Conservation (phyloP, 2,329 filamentous ascomycete species). For the Colletotrichum sp. region DNA sequence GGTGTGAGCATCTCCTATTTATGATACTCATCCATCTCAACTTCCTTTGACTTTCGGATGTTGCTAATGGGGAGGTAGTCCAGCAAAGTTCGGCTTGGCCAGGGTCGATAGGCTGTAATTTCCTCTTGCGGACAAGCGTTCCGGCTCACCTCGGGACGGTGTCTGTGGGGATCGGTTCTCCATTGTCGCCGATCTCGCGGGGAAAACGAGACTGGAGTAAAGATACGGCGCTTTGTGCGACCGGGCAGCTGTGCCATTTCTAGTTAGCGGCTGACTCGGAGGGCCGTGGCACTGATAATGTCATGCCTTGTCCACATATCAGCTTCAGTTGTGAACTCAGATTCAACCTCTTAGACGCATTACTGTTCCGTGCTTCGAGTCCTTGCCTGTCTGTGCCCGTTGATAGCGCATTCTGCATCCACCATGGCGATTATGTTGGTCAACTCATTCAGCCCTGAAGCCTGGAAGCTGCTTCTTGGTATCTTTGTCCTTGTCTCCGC, state of each 20-base stretch:
- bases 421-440: background rate
- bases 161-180: constrained; percentile 3
- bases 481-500: constrained; percentile 1
- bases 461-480: background rate
- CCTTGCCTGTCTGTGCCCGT: background rate
- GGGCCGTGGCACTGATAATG: background rate
- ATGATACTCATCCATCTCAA: background rate
- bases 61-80: background rate
- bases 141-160: constrained; percentile 6
- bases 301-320: background rate
- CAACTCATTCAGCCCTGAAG: background rate
- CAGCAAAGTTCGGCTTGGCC: background rate
- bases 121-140: constrained; percentile 8
- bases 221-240: background rate
- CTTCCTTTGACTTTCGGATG: background rate
- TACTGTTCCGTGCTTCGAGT: background rate
- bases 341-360: background rate
- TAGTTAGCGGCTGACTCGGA: background rate
- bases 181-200: background rate
- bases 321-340: background rate
- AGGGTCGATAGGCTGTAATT: constrained; percentile 15
- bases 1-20: background rate
- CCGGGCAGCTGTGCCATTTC: background rate
- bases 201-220: constrained; percentile 1
- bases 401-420: background rate